These are phyloP conservation scores for Aurinia saxatilis DNA, from an alignment of 345 rosid genomes.

Conservation along the genomic window DNA sequence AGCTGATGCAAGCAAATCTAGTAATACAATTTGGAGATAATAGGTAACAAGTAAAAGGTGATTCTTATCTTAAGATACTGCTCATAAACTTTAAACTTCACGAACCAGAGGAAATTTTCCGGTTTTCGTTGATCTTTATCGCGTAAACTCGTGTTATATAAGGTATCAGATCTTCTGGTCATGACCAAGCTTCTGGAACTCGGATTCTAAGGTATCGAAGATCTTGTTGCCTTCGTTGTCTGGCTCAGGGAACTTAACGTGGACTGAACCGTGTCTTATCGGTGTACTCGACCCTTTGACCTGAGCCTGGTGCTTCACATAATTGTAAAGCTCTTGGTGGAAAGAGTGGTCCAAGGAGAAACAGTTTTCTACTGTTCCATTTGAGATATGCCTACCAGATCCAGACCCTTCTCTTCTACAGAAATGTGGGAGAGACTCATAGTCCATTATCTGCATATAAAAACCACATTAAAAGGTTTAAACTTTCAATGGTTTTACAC, in stretches of 20 bases:
- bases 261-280: constrained; percentile 72
- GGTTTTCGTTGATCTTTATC: constrained; percentile 12
- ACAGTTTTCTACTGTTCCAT: constrained; percentile 50
- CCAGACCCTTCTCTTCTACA: constrained; percentile 73
- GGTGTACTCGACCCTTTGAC: constrained; percentile 31
- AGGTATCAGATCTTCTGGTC: constrained; percentile 34
- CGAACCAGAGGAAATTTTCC: constrained; percentile 12
- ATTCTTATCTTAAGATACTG: constrained; percentile 16
- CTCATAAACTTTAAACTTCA: not conserved
- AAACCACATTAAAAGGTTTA: not conserved
- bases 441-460: constrained; percentile 72
- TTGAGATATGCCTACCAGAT: constrained; percentile 44
- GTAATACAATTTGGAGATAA: constrained; percentile 2
- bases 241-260: constrained; percentile 63
- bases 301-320: constrained; percentile 50
- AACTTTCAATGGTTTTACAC: not conserved
- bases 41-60: constrained; percentile 8
- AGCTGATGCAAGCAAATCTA: constrained; percentile 38
- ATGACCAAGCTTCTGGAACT: constrained; percentile 58
- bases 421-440: constrained; percentile 88
- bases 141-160: constrained; percentile 24
- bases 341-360: constrained; percentile 78
- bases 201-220: constrained; percentile 55
- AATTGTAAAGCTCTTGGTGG: constrained; percentile 80
- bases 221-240: constrained; percentile 49